These are phyloP conservation scores for Wickerhamomyces alni DNA, from an alignment of 805 yeast species.

Conservation along the genomic window DNA sequence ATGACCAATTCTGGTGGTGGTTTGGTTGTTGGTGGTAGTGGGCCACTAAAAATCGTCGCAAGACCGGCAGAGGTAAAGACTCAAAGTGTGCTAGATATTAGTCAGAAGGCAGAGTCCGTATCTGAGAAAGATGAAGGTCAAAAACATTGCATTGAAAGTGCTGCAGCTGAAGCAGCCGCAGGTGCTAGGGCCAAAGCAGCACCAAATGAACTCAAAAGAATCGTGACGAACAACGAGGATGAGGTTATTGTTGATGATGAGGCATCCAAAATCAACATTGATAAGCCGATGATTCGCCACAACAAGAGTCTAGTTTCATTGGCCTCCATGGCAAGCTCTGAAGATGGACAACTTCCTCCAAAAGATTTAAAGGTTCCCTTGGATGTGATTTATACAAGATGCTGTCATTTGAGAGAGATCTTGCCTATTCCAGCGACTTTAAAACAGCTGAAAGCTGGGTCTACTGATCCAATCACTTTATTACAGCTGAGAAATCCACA, in stretches of 20 bases:
- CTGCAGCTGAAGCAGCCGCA: conserved; percentile 32
- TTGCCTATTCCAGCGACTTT: conserved; percentile 87
- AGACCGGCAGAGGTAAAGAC: conserved; percentile 2
- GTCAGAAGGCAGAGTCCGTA: too few species aligned
- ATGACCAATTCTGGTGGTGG: conserved; percentile 50
- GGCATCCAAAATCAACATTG: conserved; percentile 33
- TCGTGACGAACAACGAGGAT: conserved; percentile 29
- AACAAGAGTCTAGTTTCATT: conserved; percentile 23
- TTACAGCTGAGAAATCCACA: conserved; percentile 76
- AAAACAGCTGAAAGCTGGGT: conserved; percentile 69
- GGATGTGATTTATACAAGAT: conserved; percentile 80
- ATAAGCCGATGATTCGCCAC: conserved; percentile 37
- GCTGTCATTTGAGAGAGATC: conserved; percentile 89
- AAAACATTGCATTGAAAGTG: conserved; percentile 25
- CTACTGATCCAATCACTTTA: conserved; percentile 75
- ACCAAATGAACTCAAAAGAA: conserved; percentile 26
- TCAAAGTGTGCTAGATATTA: too few species aligned
- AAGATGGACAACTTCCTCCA: conserved; percentile 25
- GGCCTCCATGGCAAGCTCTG: too few species aligned
- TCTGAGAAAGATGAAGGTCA: conserved; percentile 12
- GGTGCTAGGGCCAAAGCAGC: conserved; percentile 29
- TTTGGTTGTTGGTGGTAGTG: conserved; percentile 75
- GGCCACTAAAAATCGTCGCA: conserved; percentile 45
- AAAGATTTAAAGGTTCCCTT: conserved; percentile 32
- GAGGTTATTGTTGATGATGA: conserved; percentile 28